Percentiles rank a stretch among this genome's conserved stretches.
phyloP scores from a whole-genome alignment of 768 basidiomycete species.

The Rhizopogon vinicolor region DNA sequence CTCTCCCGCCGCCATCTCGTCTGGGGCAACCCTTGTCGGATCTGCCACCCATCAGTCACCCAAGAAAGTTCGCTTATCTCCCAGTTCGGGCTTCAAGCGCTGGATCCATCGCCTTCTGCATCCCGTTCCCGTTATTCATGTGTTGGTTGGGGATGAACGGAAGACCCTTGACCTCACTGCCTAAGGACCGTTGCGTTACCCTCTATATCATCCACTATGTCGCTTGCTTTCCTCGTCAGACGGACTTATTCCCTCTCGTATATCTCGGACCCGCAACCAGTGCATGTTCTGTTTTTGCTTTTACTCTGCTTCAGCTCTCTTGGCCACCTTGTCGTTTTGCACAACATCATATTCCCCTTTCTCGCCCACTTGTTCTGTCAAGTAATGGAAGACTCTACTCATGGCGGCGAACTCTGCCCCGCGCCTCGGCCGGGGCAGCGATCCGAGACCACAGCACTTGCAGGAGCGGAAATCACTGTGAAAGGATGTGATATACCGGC shows the following conservation, averaged over 20 bases:
- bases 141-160: not conserved
- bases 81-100: not conserved
- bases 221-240: not conserved
- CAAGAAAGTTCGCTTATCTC: not conserved
- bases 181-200: not conserved
- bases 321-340: too few relatives aligned
- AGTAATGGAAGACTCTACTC: too few relatives aligned
- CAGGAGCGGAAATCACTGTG: too few relatives aligned
- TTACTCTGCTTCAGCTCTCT: too few relatives aligned
- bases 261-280: not conserved
- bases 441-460: too few relatives aligned
- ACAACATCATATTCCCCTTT: too few relatives aligned
- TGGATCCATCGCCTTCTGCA: constrained; percentile 4
- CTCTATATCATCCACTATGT: not conserved
- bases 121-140: constrained; percentile 1
- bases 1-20: not conserved
- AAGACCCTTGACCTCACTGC: constrained; percentile 3
- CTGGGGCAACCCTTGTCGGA: constrained; percentile 1
- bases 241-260: not conserved
- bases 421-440: too few relatives aligned
- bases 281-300: too few relatives aligned
- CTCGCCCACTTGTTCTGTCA: too few relatives aligned
- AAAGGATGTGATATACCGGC: too few relatives aligned
- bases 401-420: too few relatives aligned
- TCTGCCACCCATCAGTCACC: not conserved